phyloP scores from a whole-genome alignment of 805 yeast species.

The Pichia exigua region DNA sequence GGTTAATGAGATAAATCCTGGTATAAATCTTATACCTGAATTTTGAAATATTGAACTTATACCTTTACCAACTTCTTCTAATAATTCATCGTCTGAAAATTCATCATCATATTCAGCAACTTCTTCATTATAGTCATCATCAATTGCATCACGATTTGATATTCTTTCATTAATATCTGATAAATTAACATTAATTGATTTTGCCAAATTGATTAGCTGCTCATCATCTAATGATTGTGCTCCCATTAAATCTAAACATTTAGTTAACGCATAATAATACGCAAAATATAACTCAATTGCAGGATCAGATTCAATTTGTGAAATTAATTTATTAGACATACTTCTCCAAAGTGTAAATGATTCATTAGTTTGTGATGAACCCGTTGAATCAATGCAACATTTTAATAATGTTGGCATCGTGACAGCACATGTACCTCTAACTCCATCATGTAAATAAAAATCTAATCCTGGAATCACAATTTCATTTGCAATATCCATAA shows the following conservation, averaged over 20 bases:
- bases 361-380: slow-evolving; percentile 44
- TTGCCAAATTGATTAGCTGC: slow-evolving; percentile 50
- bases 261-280: slow-evolving; percentile 64
- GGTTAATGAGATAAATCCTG: slow-evolving; percentile 54
- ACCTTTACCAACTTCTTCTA: slow-evolving; percentile 78
- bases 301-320: slow-evolving; percentile 68
- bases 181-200: slow-evolving; percentile 52
- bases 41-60: slow-evolving; percentile 63
- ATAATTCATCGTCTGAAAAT: slow-evolving; percentile 79
- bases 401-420: slow-evolving; percentile 70
- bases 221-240: slow-evolving; percentile 46
- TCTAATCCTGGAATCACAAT: slow-evolving; percentile 83
- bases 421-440: slow-evolving; percentile 83
- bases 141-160: slow-evolving; percentile 61
- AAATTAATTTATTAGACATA: slow-evolving; percentile 58
- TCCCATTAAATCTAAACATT: slow-evolving; percentile 62
- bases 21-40: slow-evolving; percentile 48
- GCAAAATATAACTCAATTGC: slow-evolving; percentile 75
- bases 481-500: slow-evolving; percentile 65
- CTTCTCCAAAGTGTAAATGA: slow-evolving; percentile 65
- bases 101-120: slow-evolving; percentile 79
- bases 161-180: slow-evolving; percentile 65
- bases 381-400: slow-evolving; percentile 50
- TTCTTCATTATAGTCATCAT: slow-evolving; percentile 85
- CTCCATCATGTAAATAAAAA: slow-evolving; percentile 90